A percentile compares a stretch with the other conserved stretches of the same genome.
phyloP scores from a whole-genome alignment of 345 rosid genomes.

The Eucalyptus viminalis region DNA sequence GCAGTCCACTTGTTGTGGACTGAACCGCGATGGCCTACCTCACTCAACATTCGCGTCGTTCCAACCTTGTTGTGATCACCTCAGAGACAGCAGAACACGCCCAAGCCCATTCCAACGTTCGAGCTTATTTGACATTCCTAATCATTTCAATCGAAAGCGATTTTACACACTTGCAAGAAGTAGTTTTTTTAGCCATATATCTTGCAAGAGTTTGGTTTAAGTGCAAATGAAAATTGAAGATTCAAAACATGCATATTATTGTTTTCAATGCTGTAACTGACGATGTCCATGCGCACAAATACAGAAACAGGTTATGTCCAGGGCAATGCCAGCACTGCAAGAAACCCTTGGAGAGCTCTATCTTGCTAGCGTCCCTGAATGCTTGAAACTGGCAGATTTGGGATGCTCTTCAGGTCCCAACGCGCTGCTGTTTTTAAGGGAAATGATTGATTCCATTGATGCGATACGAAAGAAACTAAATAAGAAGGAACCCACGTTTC shows the following conservation, averaged over 20 bases:
- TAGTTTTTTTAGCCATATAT: background rate
- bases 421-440: background rate
- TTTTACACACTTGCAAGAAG: background rate
- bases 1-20: no score
- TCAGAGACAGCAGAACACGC: no score
- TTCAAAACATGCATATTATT: background rate
- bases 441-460: background rate
- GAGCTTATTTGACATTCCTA: no score
- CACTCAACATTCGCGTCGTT: no score
- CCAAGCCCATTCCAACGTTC: no score
- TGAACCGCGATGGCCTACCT: no score
- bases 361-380: background rate
- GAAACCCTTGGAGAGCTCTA: background rate
- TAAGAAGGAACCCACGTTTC: background rate
- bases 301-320: background rate
- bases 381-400: background rate
- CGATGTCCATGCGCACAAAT: background rate
- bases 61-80: no score
- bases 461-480: background rate
- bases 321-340: background rate
- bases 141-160: no score
- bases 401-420: background rate
- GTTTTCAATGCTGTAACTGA: background rate
- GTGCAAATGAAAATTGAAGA: background rate
- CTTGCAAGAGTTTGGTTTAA: background rate